Evolutionary conservation across 2,329 filamentous ascomycete species (phyloP).

Genomic region (Ceratocystis ficicola): DNA sequence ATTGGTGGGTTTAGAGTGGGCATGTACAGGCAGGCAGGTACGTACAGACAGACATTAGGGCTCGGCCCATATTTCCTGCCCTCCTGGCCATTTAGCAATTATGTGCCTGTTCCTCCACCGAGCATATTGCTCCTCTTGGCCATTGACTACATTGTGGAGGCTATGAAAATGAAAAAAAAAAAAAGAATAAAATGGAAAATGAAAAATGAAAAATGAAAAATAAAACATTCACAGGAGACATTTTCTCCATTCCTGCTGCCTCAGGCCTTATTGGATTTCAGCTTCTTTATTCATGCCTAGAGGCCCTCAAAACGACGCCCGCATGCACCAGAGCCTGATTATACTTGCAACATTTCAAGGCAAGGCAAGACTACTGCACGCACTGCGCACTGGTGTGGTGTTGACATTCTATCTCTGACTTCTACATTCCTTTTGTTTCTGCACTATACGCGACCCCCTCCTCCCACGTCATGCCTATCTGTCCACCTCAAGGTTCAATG

Average conservation of each 20-base stretch:
- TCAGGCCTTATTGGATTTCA: no score
- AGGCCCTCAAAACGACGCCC: not conserved
- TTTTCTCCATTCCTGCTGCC: not conserved
- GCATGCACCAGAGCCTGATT: not conserved
- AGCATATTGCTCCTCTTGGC: slow-evolving; percentile 2
- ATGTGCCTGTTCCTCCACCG: not conserved
- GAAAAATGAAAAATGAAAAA: not conserved
- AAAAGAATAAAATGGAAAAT: not conserved
- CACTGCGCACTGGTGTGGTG: no score
- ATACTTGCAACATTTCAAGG: not conserved
- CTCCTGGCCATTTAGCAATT: no score
- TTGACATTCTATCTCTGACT: not conserved
- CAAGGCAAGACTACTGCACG: not conserved
- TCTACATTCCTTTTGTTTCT: not conserved
- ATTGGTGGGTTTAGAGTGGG: not conserved
- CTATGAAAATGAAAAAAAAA: not conserved
- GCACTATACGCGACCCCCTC: not conserved
- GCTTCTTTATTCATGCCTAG: not conserved
- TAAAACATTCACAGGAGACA: not conserved
- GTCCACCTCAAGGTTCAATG: not conserved
- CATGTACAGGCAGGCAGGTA: not conserved
- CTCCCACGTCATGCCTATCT: not conserved
- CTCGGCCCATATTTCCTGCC: no score
- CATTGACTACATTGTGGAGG: not conserved
- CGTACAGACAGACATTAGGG: not conserved